Conservation (phyloP, 2,329 filamentous ascomycete genomes). For the Diaporthe citrichinensis region DNA sequence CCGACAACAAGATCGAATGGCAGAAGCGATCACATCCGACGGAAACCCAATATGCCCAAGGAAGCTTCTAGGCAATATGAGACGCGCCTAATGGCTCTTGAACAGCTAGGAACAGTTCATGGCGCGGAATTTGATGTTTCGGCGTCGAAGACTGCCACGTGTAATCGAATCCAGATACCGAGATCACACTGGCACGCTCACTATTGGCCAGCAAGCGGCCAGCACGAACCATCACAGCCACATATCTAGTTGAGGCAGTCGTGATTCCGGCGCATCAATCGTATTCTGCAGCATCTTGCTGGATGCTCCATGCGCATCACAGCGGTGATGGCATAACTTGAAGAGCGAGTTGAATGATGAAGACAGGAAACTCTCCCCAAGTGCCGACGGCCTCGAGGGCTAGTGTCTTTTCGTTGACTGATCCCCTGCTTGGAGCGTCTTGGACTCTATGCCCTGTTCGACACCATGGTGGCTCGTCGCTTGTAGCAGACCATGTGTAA, state of each 20-base stretch:
- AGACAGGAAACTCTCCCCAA: background rate
- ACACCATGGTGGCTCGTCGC: slow-evolving; percentile 3
- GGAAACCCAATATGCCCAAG: slow-evolving; percentile 7
- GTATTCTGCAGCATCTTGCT: background rate
- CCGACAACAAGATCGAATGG: slow-evolving; percentile 18
- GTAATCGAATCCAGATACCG: slow-evolving; percentile 6
- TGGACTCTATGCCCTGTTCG: slow-evolving; percentile 7
- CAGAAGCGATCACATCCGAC: slow-evolving; percentile 18
- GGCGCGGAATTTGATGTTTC: slow-evolving; percentile 19
- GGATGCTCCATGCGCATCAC: background rate
- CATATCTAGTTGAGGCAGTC: background rate
- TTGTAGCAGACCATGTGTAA: background rate
- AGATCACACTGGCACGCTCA: background rate
- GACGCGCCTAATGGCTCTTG: slow-evolving; percentile 14
- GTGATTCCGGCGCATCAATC: slow-evolving; percentile 1
- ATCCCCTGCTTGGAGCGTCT: background rate
- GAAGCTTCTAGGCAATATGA: slow-evolving; percentile 24
- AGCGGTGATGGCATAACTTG: background rate
- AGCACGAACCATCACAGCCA: background rate
- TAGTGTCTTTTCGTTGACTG: background rate
- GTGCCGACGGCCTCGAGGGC: background rate
- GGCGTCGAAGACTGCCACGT: slow-evolving; percentile 3
- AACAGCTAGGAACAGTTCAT: background rate
- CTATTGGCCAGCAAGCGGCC: background rate
- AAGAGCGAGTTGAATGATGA: background rate